Base-by-base conservation (phyloP, 208 protist genomes). In the Vickermania spadyakhi region DNA sequence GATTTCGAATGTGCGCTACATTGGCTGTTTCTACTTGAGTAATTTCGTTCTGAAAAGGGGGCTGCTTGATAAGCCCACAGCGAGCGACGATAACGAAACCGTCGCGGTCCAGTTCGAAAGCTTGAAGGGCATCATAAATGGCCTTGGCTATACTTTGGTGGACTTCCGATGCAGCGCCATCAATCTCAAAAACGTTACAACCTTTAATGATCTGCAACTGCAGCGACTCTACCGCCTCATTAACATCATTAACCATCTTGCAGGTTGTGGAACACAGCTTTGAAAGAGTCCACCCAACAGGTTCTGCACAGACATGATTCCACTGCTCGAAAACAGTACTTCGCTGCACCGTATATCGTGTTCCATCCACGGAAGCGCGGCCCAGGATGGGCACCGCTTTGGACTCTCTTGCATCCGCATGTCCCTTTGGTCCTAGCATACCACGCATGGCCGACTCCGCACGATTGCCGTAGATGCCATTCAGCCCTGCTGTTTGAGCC, bases 151-250 rank as follows among this genome's bases (percentile, higher is more conserved):
- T 67, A 63, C 75, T 81, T 66, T 94, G 87, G 56, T 91, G 82
- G 11, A 87, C 69, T 58, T 94, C 84, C 13, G 83, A 81, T 31
- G 79, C 81, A 21, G 77, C 75, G 51, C 81, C 81, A 62, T 91
- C 84, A n/a, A 94, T 79, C 66, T 94, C 87, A 56, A 94, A 86
- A 3, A 91, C 72, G 61, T 94, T 94, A 56, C 83, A 91, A 22
- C 86, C 86, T 57, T 91, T 90, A 62, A 94, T 94, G 29, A 94
- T 84, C 60, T 94, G 86, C 45, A 94, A 71, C 72, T 94, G 86
- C 29, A 94, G 56, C 53, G 86, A 86, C 68, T 94, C 83, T n/a
- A 84, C 74, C 7, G 86, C 80, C 61, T 94, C 86, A 56, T 67
- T 73, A 7, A 88, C 61, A 66, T 94, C 79, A 66, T 89, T 82